Evolutionary conservation across 352 stramenopile genomes (phyloP).

Genomic region (Phytophthora litchii): DNA sequence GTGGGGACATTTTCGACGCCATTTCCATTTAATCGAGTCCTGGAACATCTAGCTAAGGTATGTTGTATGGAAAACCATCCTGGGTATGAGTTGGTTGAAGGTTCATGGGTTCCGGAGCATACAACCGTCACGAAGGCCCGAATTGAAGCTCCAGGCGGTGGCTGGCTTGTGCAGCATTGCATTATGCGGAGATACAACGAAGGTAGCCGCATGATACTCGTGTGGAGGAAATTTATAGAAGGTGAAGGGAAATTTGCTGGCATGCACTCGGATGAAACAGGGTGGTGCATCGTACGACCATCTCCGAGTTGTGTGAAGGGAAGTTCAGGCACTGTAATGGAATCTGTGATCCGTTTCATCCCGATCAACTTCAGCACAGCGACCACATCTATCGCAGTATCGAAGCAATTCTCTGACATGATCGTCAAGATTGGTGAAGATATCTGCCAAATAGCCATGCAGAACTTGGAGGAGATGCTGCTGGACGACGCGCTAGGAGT

Average conservation of each 20-base stretch:
- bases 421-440: slow-evolving; percentile 27
- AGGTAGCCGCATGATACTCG: slow-evolving; percentile 46
- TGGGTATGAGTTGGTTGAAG: slow-evolving; percentile 18
- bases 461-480: slow-evolving; percentile 25
- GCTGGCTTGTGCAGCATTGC: slow-evolving; percentile 14
- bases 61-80: slow-evolving; percentile 17
- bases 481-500: slow-evolving; percentile 30
- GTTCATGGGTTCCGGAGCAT: slow-evolving; percentile 19
- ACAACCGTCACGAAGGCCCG: slow-evolving; percentile 36
- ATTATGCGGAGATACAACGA: slow-evolving; percentile 53
- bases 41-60: background rate
- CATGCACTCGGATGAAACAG: slow-evolving; percentile 64
- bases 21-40: slow-evolving; percentile 27
- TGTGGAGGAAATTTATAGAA: slow-evolving; percentile 55
- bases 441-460: slow-evolving; percentile 8
- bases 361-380: slow-evolving; percentile 29
- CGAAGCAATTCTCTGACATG: slow-evolving; percentile 25
- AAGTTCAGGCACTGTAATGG: slow-evolving; percentile 12
- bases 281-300: slow-evolving; percentile 44
- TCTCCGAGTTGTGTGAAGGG: slow-evolving; percentile 8
- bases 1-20: slow-evolving; percentile 18
- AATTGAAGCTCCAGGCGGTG: background rate
- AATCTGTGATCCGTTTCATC: slow-evolving; percentile 25
- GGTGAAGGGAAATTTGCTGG: slow-evolving; percentile 40
- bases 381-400: background rate